Percentiles rank a stretch among this genome's conserved stretches.
These are phyloP conservation scores for Fonsecaea multimorphosa DNA, from an alignment of 2,329 filamentous ascomycete genomes.

Conservation along the genomic window DNA sequence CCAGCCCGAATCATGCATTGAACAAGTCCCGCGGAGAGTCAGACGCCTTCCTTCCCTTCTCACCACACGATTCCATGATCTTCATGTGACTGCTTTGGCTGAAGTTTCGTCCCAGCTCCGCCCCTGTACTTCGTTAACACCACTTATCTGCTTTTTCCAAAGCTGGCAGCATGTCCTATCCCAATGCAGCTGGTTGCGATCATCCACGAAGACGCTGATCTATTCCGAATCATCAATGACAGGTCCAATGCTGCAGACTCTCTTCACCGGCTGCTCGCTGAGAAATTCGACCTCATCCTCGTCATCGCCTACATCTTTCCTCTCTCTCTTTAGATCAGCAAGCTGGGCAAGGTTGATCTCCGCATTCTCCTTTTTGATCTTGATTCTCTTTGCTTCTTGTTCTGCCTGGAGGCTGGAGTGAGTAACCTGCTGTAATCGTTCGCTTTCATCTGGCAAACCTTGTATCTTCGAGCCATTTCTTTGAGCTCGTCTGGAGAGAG, in stretches of 20 bases:
- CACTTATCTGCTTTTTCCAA: not conserved
- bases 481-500: not conserved
- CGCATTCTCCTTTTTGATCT: conserved; percentile 8
- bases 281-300: conserved; percentile 2
- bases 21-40: too few relatives aligned
- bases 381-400: conserved; percentile 1
- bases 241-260: not conserved
- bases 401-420: not conserved
- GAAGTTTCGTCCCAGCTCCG: too few relatives aligned
- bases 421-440: not conserved
- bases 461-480: not conserved
- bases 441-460: not conserved
- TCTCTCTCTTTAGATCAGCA: not conserved
- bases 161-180: not conserved
- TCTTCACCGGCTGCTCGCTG: not conserved
- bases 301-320: not conserved
- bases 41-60: too few relatives aligned
- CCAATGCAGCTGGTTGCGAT: not conserved
- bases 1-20: too few relatives aligned
- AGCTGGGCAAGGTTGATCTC: conserved; percentile 3
- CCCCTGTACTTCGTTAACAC: too few relatives aligned
- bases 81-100: too few relatives aligned
- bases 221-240: not conserved
- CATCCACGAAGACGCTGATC: not conserved
- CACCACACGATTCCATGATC: too few relatives aligned